phyloP scores from a whole-genome alignment of 2,329 filamentous ascomycete genomes.

The Myriosclerotinia duriaeana region DNA sequence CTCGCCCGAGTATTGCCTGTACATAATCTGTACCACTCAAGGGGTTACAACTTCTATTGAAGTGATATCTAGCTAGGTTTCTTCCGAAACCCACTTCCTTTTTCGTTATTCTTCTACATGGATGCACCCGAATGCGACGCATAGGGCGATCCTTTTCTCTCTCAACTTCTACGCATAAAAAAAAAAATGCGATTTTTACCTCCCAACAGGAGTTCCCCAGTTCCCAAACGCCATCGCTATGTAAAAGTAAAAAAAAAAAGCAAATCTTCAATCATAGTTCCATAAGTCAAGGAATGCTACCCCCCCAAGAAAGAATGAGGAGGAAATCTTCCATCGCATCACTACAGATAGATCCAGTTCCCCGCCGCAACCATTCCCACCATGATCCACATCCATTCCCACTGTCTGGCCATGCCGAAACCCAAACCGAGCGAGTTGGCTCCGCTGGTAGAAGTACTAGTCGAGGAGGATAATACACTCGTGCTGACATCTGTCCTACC shows the following conservation, averaged over 20 bases:
- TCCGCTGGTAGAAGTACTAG: conserved; percentile 3
- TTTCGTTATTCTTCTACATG: not conserved
- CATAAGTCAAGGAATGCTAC: conserved; percentile 25
- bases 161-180: not conserved
- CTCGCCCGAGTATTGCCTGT: not conserved
- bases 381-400: conserved; percentile 13
- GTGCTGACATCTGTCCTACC: conserved; percentile 35
- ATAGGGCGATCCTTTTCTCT: too few species aligned
- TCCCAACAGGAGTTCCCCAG: not conserved
- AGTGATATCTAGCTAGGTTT: not conserved
- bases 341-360: not conserved
- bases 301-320: not conserved
- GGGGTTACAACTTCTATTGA: not conserved
- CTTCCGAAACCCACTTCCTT: not conserved
- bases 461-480: conserved; percentile 28
- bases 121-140: too few species aligned
- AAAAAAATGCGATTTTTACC: not conserved
- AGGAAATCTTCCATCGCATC: not conserved
- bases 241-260: conserved; percentile 22
- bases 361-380: conserved; percentile 3
- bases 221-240: conserved; percentile 33
- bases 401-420: not conserved
- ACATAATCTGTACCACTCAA: not conserved
- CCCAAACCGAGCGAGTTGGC: conserved; percentile 20
- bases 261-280: conserved; percentile 32